Conservation (phyloP, 83 land plant species). For the Thuja plicata region DNA sequence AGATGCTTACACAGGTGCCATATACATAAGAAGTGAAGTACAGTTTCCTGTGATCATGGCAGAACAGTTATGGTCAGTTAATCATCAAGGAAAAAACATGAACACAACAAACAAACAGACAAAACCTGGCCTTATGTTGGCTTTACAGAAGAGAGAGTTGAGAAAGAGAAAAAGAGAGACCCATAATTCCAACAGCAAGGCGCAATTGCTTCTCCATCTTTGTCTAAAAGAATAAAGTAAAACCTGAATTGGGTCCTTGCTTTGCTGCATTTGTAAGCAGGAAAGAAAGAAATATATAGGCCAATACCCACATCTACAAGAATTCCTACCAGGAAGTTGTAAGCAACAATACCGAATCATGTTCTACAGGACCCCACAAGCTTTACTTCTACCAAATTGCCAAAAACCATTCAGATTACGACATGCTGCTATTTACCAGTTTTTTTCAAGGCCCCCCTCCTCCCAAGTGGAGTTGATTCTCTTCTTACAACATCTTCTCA, state of each 20-base stretch:
- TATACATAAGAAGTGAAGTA: conserved; percentile 6
- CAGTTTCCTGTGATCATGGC: neutral
- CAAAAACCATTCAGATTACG: neutral
- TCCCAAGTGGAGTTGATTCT: neutral
- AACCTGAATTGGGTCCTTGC: neutral
- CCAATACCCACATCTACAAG: neutral
- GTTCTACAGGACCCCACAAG: neutral
- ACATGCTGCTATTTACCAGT: neutral
- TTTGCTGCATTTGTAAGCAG: conserved; percentile 4
- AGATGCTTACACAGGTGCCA: conserved; percentile 11
- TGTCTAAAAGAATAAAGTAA: neutral
- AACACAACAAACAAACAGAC: neutral
- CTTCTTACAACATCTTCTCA: no score
- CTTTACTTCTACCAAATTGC: neutral
- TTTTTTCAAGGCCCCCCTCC: neutral
- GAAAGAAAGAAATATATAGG: neutral
- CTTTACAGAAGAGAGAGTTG: neutral
- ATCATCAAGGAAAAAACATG: neutral
- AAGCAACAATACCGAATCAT: neutral
- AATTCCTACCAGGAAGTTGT: neutral
- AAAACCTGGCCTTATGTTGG: neutral
- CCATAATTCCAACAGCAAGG: conserved; percentile 9
- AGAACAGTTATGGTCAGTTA: neutral
- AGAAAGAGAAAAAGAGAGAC: neutral
- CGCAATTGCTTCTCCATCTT: conserved; percentile 7